Base-by-base conservation (phyloP, 768 basidiomycete genomes). In the Heimioporus sp. region DNA sequence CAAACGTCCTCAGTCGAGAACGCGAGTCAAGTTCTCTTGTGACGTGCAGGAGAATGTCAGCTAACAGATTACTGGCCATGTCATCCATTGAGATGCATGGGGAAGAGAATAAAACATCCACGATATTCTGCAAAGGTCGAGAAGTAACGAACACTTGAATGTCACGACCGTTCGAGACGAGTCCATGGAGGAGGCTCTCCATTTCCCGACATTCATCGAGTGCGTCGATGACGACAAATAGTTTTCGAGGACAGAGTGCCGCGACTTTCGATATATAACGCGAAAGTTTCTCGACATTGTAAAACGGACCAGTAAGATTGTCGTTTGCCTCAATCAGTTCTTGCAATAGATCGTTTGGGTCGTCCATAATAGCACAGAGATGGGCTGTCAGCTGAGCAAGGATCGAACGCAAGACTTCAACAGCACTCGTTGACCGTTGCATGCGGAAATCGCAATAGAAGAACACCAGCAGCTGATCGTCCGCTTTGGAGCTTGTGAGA, bases 381-480 rank as follows among this genome's bases (percentile, higher is more conserved):
- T 21, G 39, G 2, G 8, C 11, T 1, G 19, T n/a, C 2, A 65
- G 11, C 54, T 66, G 65, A 0, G 49, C n/a, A 9, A 64, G 55
- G 20, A 66, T 20, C 3, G 62, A 61, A 6, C 57, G 55, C 40
- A 62, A 46, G 12, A 65, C 49, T 17, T 54, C 57, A 1, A 59
- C 36, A 8, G 54, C 48, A 10, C 48, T 49, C 2, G 50, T 62
- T 2, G 57, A 59, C 2, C 40, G 21, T 5, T 9, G 19, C 1
- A 20, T 41, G 6, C 48, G 49, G 36, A 66, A 66, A 43, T 65
- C 59, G 5, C 65, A 66, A 47, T 64, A 66, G 41, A 66, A 65
- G 20, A 49, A 61, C 0, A 24, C 49, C 17, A 61, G 10, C 7
- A 41, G 1, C 15, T 51, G 55, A 1, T 19, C 28, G 8, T 28